Evolutionary conservation across 202 grass and related monocot genomes (phyloP), one percentile per base, ranked within the genome.

Genomic region (Tripidium arundinaceum): DNA sequence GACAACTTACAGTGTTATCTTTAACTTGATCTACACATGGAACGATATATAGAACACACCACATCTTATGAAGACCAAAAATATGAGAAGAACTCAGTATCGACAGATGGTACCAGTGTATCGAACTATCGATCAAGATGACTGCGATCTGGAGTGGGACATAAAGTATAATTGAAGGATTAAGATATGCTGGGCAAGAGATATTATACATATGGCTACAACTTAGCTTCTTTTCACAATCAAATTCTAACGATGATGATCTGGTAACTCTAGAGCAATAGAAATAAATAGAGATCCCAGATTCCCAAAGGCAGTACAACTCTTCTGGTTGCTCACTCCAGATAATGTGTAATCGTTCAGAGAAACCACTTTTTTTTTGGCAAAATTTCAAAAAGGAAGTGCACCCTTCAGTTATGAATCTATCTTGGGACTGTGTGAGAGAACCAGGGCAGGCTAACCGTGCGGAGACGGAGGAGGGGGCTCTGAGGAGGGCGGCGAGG

Each of bases 401-500:
- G 49, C 49, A 52, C 49, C 6, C 49, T 52, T 52, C 18, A 8
- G 49, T 52, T 52, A 52, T n/a, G 49, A n/a, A 52, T 52, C 49
- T 52, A 52, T n/a, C 49, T 50, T 50, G 7, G 49, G 49, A n/a
- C 18, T 52, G 19, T 8, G 18, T n/a, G 7, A 52, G 7, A 52
- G 49, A 52, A 21, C 49, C 49, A n/a, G 19, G 7, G 19, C 50
- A 22, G 10, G 3, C 50, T 75, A 64, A 88, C 86, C 86, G 4
- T 80, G 63, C 5, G 81, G 55, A 64, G 86, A 62, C 29, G 80
- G 74, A 38, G 73, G 62, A 43, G 86, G 86, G 21, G 86, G 81
- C 33, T 75, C 81, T 14, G 86, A 80, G 24, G 86, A 70, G 62
- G 86, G 81, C n/a, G 86, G 86, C 10, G 65, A 70, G n/a, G 86